Base-by-base conservation (phyloP, 129 eudicot genomes). In the Helichrysum umbraculigerum region DNA sequence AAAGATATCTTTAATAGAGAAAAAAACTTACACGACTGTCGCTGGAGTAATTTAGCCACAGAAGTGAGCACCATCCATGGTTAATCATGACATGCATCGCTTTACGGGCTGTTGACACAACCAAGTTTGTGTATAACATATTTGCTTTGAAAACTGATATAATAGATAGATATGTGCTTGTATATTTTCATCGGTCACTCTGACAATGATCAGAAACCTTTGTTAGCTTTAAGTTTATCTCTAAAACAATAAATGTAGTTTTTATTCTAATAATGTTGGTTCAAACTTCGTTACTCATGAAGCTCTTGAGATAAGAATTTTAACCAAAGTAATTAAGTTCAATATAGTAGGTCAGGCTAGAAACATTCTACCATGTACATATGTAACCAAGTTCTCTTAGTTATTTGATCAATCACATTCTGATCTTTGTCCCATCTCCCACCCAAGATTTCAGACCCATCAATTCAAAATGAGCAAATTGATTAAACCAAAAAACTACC, bases 171-270 rank as follows among this genome's bases (percentile, higher is more conserved):
- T 39, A 71, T 57, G 4, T 59, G 90, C 98, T 77, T 88, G 86
- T 74, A 93, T 90, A 81, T 93, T 97, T 39, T 93, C 90, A 64
- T 93, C 89, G 21, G 77, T 87, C 60, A 93, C 88, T 86, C 83
- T 84, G 88, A 80, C 89, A 90, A 83, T 11, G 98, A 97, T 81
- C 98, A 86, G 69, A 93, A 93, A 67, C 98, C 98, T 85, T 93
- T 93, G 83, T 93, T 93, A n/a, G n/a, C n/a, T n/a, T n/a, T n/a
- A n/a, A n/a, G 61, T 93, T 93, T 77, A 93, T 88, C 98, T 93
- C 85, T 63, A 74, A 21, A 68, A 52, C 41, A 29, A 64, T 22
- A 33, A 9, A 7, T 72, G 79, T 25, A 82, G 34, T n/a, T 57
- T 51, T 42, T 62, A 82, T 20, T 52, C 62, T 71, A 78, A 50